Conservation (phyloP, 2,329 filamentous ascomycete species). For the Sclerotinia borealis region DNA sequence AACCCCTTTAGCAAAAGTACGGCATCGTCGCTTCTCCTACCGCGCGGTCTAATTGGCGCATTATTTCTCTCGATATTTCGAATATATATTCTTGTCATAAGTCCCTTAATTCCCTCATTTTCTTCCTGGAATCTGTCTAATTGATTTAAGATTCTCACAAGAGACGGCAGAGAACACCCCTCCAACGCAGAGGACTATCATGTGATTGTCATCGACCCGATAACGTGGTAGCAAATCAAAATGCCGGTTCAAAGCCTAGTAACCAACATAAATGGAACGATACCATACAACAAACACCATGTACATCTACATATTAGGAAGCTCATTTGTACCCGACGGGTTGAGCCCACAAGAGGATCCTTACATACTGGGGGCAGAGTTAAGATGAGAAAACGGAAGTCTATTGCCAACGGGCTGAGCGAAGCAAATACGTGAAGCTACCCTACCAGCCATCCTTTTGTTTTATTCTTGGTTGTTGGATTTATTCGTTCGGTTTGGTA, state of each 20-base stretch:
- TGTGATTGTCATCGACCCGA: slow-evolving; percentile 1
- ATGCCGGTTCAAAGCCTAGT: not conserved
- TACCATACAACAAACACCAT: not conserved
- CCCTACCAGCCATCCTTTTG: slow-evolving; percentile 3
- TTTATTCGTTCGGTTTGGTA: not conserved
- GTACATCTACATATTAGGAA: slow-evolving; percentile 7
- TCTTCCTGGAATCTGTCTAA: not conserved
- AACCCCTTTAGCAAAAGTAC: not conserved
- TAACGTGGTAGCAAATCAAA: not conserved
- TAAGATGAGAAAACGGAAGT: not conserved
- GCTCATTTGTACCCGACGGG: not conserved
- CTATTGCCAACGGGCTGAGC: not conserved
- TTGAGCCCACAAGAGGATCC: not conserved
- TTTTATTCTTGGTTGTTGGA: slow-evolving; percentile 7
- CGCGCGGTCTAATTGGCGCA: not conserved
- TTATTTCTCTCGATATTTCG: not conserved
- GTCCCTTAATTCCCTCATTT: not conserved
- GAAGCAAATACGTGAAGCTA: not conserved
- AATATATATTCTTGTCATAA: not conserved
- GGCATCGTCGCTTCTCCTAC: slow-evolving; percentile 3
- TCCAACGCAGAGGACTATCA: not conserved
- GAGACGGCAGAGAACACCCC: not conserved
- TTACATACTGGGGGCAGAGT: not conserved
- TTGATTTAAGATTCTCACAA: not conserved
- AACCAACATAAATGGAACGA: slow-evolving; percentile 6